These are phyloP conservation scores for Phoma sp. DNA, from an alignment of 2,329 filamentous ascomycete species.

Conservation along the genomic window DNA sequence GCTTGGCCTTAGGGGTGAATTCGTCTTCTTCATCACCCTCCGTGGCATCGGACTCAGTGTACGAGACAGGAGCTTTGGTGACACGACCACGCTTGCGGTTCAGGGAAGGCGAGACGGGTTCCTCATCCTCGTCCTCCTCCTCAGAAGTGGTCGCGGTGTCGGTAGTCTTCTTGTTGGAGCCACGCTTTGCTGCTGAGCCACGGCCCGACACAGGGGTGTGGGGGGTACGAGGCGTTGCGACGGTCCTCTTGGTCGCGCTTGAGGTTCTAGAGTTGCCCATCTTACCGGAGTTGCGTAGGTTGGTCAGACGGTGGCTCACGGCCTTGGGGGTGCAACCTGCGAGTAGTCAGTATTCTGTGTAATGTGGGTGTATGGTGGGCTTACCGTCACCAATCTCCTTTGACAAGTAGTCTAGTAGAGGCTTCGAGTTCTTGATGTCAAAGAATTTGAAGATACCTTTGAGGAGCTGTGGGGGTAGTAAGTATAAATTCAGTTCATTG, in stretches of 20 bases:
- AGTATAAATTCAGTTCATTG: background rate
- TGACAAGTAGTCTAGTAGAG: background rate
- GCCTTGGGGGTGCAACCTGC: conserved; percentile 38
- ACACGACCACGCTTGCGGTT: background rate
- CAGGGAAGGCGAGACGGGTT: background rate
- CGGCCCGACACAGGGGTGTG: background rate
- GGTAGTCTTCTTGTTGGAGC: background rate
- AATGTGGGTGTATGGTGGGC: no score
- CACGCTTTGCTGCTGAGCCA: background rate
- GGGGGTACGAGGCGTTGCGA: background rate
- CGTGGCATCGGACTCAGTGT: conserved; percentile 2
- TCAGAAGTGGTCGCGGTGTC: background rate
- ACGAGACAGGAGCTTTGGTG: background rate
- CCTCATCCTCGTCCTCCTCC: background rate
- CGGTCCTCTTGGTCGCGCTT: background rate
- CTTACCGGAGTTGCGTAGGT: conserved; percentile 23
- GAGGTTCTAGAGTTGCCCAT: background rate
- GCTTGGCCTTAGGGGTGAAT: background rate
- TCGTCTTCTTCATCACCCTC: conserved; percentile 1
- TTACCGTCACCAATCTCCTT: conserved; percentile 2
- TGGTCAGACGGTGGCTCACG: conserved; percentile 30
- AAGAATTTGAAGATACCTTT: conserved; percentile 12
- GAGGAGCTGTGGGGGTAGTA: conserved; percentile 1
- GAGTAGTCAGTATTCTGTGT: background rate
- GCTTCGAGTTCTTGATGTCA: conserved; percentile 3